phyloP scores from a whole-genome alignment of 495 filamentous ascomycete genomes.

The Lentithecium fluviatile region DNA sequence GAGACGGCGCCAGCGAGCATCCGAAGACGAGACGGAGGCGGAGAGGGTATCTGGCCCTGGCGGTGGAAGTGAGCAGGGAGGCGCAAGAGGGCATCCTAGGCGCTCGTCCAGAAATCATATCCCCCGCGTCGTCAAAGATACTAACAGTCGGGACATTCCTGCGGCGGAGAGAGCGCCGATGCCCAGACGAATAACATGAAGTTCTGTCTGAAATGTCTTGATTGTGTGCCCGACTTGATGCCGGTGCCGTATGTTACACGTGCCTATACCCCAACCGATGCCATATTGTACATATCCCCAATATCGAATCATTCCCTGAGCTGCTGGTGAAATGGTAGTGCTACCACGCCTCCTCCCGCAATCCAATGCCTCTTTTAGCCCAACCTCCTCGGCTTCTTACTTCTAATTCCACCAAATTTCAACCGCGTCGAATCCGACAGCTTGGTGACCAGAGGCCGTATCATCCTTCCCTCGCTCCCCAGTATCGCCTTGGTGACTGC shows the following conservation, averaged over 20 bases:
- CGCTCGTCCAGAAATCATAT: constrained; percentile 36
- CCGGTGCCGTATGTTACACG: too few relatives aligned
- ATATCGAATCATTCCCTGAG: too few relatives aligned
- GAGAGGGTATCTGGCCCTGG: constrained; percentile 26
- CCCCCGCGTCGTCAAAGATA: constrained; percentile 39
- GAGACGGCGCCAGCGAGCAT: constrained; percentile 32
- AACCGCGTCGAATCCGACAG: constrained; percentile 82
- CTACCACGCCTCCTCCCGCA: too few relatives aligned
- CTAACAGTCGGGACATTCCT: constrained; percentile 45
- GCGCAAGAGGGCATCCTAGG: constrained; percentile 29
- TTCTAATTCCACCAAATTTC: constrained; percentile 94
- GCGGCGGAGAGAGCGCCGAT: constrained; percentile 47
- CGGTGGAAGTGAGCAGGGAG: constrained; percentile 35
- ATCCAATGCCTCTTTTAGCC: constrained; percentile 43
- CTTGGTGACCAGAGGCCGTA: constrained; percentile 68
- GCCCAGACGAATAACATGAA: constrained; percentile 34
- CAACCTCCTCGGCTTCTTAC: constrained; percentile 75
- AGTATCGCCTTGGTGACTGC: constrained; percentile 85
- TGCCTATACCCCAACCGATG: background rate
- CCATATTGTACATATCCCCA: background rate
- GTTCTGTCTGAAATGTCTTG: background rate
- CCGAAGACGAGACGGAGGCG: constrained; percentile 37
- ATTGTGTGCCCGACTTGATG: background rate
- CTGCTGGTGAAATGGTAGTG: too few relatives aligned
- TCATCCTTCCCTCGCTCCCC: constrained; percentile 72